phyloP scores from a whole-genome alignment of 306 rosid genomes.

The Arachis stenosperma region DNA sequence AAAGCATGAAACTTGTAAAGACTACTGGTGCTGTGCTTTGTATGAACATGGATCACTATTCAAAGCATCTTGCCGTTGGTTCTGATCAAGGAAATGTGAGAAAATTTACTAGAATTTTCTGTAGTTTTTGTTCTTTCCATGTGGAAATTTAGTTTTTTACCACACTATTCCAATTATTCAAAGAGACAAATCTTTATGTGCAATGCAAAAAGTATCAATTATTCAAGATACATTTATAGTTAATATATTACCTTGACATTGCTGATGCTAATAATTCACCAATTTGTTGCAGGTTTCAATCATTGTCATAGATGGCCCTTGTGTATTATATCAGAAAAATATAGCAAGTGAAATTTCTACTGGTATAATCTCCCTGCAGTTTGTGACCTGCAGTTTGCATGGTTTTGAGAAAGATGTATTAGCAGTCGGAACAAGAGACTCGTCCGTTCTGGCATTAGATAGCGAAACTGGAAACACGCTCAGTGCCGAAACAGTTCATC shows the following conservation, averaged over 20 bases:
- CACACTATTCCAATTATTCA: neutral
- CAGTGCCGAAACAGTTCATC: constrained; percentile 60
- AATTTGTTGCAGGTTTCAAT: constrained; percentile 69
- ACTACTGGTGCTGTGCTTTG: constrained; percentile 66
- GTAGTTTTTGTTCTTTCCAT: neutral
- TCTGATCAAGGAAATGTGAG: constrained; percentile 92
- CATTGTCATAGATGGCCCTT: constrained; percentile 66
- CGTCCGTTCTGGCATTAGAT: constrained; percentile 76
- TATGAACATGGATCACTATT: constrained; percentile 55
- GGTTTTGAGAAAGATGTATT: constrained; percentile 78
- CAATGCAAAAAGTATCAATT: neutral
- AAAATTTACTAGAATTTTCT: constrained; percentile 27
- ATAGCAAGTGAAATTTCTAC: constrained; percentile 71
- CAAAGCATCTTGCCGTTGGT: constrained; percentile 82
- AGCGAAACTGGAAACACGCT: constrained; percentile 67
- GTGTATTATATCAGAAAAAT: constrained; percentile 65
- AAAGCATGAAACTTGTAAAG: constrained; percentile 66
- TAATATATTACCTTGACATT: constrained; percentile 11
- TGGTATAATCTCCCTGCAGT: constrained; percentile 74
- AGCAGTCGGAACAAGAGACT: constrained; percentile 75
- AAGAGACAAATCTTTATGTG: neutral
- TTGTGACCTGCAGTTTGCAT: constrained; percentile 60
- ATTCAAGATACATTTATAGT: constrained; percentile 7
- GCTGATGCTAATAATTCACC: constrained; percentile 26
- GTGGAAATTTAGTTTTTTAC: neutral